Evolutionary conservation across 306 rosid genomes (phyloP), one percentile per base, ranked within the genome.

Genomic region (Amphicarpaea edgeworthii): DNA sequence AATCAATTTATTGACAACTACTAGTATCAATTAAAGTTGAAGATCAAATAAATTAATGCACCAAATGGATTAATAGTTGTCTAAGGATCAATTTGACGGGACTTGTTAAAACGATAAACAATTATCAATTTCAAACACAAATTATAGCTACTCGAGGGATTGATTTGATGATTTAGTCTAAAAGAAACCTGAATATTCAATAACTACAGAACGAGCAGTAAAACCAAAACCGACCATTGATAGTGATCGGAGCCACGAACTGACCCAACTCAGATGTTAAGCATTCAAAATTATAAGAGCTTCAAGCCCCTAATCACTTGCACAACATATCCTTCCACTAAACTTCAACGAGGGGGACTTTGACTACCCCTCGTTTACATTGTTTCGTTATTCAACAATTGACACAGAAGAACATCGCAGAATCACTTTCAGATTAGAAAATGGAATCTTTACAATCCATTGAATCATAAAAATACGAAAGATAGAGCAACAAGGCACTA

Each of bases 361-460:
- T 9, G 9, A 34, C 40, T 34, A 34, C 40, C 2, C 62, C 65
- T 28, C 4, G 20, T 7, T 59, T 28, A 12, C 41, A 2, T 60
- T n/a, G 26, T 62, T 62, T 63, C 8, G 16, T 63, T 38, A 40
- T 64, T 40, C 17, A 41, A 40, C 34, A 64, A 43, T 8, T 71
- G 23, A 3, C 34, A 19, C 8, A 30, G 37, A 24, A 24, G 28
- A 4, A 4, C 37, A 30, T 5, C 37, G 37, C 37, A 30, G 37
- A 28, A 43, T 12, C 58, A 60, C 34, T 6, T 28, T 28, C 21
- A 47, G 37, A 28, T 47, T n/a, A 28, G 26, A 30, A 26, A 30
- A 49, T 10, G 9, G 3, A 12, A 70, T 50, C 47, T 50, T 60
- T 5, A 60, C 47, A 60, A 60, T 60, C 34, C 1, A 30, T 28